phyloP scores from a whole-genome alignment of 23 red algal genomes.

The Rhodosorus marinus region DNA sequence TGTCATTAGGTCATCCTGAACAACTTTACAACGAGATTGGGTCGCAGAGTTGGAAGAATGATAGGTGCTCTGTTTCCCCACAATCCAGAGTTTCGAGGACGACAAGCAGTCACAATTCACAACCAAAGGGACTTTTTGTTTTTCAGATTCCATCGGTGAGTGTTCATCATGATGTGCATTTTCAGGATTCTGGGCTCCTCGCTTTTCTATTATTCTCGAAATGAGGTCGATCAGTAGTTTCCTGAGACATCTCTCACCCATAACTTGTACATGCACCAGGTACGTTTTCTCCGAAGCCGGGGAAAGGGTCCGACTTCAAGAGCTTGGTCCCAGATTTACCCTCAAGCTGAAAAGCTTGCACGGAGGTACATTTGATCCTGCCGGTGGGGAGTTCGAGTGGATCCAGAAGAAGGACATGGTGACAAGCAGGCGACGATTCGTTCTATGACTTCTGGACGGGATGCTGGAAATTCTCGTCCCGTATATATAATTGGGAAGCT shows the following conservation, averaged over 20 bases:
- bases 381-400: background rate
- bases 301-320: slow-evolving; percentile 45
- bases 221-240: too few relatives aligned
- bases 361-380: slow-evolving; percentile 11
- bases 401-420: background rate
- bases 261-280: too few relatives aligned
- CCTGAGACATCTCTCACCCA: too few relatives aligned
- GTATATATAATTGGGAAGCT: too few relatives aligned
- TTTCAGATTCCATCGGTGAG: slow-evolving; percentile 82
- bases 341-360: slow-evolving; percentile 43
- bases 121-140: slow-evolving; percentile 97
- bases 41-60: slow-evolving; percentile 45
- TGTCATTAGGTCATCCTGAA: slow-evolving; percentile 69
- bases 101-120: slow-evolving; percentile 75
- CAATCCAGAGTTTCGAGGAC: slow-evolving; percentile 18
- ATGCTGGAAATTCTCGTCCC: too few relatives aligned
- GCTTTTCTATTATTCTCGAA: too few relatives aligned
- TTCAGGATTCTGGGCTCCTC: too few relatives aligned
- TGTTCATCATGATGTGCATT: too few relatives aligned
- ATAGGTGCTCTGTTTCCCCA: slow-evolving; percentile 65
- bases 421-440: too few relatives aligned
- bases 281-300: slow-evolving; percentile 39
- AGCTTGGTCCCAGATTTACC: slow-evolving; percentile 90
- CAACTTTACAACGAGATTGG: slow-evolving; percentile 64
- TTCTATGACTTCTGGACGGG: too few relatives aligned